Base-by-base conservation (phyloP, 2,329 filamentous ascomycete genomes). In the Venturia nashicola region DNA sequence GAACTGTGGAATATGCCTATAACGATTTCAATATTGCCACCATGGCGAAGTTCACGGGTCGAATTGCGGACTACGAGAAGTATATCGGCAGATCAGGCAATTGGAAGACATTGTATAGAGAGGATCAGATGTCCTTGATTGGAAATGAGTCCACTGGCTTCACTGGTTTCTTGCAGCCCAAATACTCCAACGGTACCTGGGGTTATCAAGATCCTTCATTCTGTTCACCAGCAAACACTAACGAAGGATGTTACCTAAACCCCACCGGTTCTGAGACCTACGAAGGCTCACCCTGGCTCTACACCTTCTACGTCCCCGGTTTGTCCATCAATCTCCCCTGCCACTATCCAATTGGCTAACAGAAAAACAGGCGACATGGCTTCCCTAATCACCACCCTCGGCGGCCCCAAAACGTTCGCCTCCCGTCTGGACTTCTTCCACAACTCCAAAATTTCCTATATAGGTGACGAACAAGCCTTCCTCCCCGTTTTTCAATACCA, bases 281-380 rank as follows among this genome's bases (percentile, higher is more conserved):
- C 68, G 88, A 91, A 71, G 85, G 83, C 55, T 86, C 82, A 65
- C 77, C 83, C 1, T 91, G 88, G 88, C 82, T 90, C 63, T 91
- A 91, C 70, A 83, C 83, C n/a, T 91, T 68, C 67, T 79, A 76
- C 64, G 78, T 78, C 0, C 78, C 78, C 0, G 77, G 79, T 40
- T 76, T 78, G 61, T 71, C 75, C 61, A 23, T 27, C 27, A 2
- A 12, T 4, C 2, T 8, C 32, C 34, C 11, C 18, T 11, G 1
- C 9, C 55, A 42, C 2, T 8, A 44, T 60, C 3, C 5, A 44
- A 40, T 18, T 11, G 16, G 18, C 39, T 39, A n/a, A 39, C 9
- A 20, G 2, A 9, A 8, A 39, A 5, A 39, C 39, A 60, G 59
- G 59, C 42, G 59, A 60, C 59, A 60, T 60, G 59, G 69, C 72